These are phyloP conservation scores for Verticillium klebahnii DNA, from an alignment of 2,329 filamentous ascomycete species.

Conservation along the genomic window DNA sequence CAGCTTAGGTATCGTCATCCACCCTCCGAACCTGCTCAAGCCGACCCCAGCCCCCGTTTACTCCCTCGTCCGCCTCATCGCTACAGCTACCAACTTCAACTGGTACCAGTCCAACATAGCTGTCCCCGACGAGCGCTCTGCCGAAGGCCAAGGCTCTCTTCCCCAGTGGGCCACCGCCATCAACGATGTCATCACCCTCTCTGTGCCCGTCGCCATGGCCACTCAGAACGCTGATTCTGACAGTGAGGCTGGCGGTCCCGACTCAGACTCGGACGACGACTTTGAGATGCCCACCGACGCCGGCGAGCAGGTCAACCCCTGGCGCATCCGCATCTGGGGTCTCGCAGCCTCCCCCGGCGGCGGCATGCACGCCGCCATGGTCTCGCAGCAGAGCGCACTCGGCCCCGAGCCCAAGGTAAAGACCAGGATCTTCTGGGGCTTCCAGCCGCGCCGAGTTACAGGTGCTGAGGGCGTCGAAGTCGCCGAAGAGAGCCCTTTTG, in stretches of 20 bases:
- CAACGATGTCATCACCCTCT: constrained; percentile 34
- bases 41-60: constrained; percentile 37
- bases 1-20: constrained; percentile 41
- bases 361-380: constrained; percentile 45
- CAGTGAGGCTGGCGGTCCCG: constrained; percentile 25
- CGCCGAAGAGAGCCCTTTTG: constrained; percentile 2
- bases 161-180: constrained; percentile 46
- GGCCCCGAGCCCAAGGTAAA: constrained; percentile 38
- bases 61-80: constrained; percentile 48
- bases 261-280: constrained; percentile 17
- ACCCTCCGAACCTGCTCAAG: constrained; percentile 26
- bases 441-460: not conserved
- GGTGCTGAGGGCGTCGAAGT: constrained; percentile 1
- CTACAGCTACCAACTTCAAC: constrained; percentile 42
- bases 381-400: constrained; percentile 43
- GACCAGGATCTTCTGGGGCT: constrained; percentile 32
- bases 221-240: constrained; percentile 29
- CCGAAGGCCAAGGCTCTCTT: constrained; percentile 11
- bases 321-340: constrained; percentile 49
- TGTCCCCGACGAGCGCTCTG: constrained; percentile 11
- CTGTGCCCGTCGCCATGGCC: constrained; percentile 41
- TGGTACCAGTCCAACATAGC: constrained; percentile 49
- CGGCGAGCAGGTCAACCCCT: constrained; percentile 38
- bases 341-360: constrained; percentile 47
- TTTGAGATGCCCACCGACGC: constrained; percentile 27